These are phyloP conservation scores for Rhodamnia argentea DNA, from an alignment of 345 rosid species.

Conservation along the genomic window DNA sequence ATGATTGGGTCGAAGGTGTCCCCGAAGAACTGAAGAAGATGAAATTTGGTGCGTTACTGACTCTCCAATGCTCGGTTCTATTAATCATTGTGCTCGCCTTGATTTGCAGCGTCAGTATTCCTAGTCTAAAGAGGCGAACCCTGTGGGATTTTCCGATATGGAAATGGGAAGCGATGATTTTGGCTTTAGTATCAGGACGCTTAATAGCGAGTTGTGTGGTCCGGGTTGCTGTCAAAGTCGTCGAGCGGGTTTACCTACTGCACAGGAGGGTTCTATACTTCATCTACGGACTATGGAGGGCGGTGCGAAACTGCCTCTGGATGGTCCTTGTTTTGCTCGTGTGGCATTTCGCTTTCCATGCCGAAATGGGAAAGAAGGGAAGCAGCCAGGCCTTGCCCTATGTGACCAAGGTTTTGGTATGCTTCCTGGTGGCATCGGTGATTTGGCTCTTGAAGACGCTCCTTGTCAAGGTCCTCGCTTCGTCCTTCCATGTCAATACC, in stretches of 20 bases:
- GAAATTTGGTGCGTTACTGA: not conserved
- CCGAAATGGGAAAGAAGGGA: not conserved
- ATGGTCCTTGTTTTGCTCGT: conserved; percentile 4
- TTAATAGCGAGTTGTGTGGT: conserved; percentile 1
- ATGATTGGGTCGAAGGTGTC: not conserved
- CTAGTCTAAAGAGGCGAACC: not conserved
- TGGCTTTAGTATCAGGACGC: conserved; percentile 2
- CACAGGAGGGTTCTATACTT: conserved; percentile 4
- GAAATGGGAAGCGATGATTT: conserved; percentile 5
- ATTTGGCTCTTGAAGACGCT: conserved; percentile 7
- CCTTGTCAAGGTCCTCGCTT: conserved; percentile 1
- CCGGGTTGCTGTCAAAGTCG: conserved; percentile 1
- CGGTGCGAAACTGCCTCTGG: conserved; percentile 9
- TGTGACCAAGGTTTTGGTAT: not conserved
- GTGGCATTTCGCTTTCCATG: not conserved
- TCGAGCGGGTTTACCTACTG: not conserved
- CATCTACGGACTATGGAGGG: conserved; percentile 3
- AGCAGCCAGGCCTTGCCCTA: not conserved
- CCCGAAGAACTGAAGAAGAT: not conserved
- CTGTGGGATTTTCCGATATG: conserved; percentile 3
- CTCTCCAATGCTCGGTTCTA: not conserved
- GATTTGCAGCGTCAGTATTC: not conserved
- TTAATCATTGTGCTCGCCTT: not conserved
- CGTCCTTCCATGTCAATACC: conserved; percentile 6
- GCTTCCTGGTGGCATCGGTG: not conserved